phyloP scores from a whole-genome alignment of 495 filamentous ascomycete species.

The Jackrogersella multiformis region DNA sequence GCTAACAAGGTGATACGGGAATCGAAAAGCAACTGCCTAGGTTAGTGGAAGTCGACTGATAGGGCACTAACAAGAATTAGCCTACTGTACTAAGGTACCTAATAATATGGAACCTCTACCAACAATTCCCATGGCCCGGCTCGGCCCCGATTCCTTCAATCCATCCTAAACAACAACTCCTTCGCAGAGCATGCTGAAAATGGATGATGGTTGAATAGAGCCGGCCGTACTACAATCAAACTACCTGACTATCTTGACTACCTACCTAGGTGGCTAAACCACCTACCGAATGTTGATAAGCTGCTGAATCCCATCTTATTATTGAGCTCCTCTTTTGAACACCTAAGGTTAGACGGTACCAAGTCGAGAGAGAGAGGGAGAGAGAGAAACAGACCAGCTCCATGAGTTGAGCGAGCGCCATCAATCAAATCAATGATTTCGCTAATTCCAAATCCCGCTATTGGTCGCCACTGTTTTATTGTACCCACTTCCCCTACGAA shows the following conservation, averaged over 20 bases:
- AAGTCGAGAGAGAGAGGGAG: not conserved
- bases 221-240: not conserved
- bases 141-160: conserved; percentile 15
- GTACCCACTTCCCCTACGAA: conserved; percentile 28
- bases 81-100: too few species aligned
- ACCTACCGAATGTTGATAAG: conserved; percentile 19
- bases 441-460: conserved; percentile 35
- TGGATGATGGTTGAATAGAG: conserved; percentile 1
- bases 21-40: conserved; percentile 9
- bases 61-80: too few species aligned
- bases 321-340: not conserved
- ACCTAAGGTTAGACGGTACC: not conserved
- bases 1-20: conserved; percentile 11
- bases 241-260: not conserved
- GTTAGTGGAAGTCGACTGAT: too few species aligned
- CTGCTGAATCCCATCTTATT: conserved; percentile 6
- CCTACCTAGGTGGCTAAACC: not conserved
- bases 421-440: conserved; percentile 35
- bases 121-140: conserved; percentile 3
- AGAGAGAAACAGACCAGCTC: not conserved
- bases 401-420: not conserved
- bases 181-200: not conserved
- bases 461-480: conserved; percentile 21
- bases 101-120: not conserved
- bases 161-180: conserved; percentile 13